Evolutionary conservation across 2,329 filamentous ascomycete species (phyloP).

Genomic region (Aspergillus tanneri): DNA sequence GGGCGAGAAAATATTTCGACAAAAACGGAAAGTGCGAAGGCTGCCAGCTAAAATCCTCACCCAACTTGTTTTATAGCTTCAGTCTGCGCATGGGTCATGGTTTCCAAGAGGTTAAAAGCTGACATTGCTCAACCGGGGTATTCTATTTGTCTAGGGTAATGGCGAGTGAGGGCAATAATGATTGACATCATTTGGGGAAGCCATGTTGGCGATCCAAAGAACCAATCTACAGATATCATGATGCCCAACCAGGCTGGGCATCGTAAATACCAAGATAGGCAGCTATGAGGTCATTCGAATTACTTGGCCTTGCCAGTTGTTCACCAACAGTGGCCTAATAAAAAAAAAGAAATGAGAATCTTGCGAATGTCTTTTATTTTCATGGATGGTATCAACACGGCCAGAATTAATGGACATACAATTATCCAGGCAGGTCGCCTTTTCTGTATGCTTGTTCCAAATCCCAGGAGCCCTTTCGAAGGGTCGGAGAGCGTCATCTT

Average conservation of each 20-base stretch:
- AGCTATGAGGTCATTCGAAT: not conserved
- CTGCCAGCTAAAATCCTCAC: no score
- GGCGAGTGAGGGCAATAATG: no score
- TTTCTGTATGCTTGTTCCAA: constrained; percentile 30
- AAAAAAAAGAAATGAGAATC: not conserved
- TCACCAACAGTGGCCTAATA: no score
- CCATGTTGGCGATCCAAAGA: no score
- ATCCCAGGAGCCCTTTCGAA: constrained; percentile 30
- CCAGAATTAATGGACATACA: constrained; percentile 36
- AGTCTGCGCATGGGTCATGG: no score
- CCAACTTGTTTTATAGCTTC: no score
- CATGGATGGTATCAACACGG: constrained; percentile 44
- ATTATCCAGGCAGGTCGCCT: constrained; percentile 32
- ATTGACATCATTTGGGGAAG: no score
- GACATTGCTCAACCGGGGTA: no score
- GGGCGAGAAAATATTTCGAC: no score
- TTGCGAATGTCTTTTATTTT: constrained; percentile 40
- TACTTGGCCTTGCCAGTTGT: not conserved
- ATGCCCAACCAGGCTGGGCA: not conserved
- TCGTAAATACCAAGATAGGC: not conserved
- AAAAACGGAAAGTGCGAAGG: no score
- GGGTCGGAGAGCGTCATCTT: constrained; percentile 22
- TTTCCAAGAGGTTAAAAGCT: no score
- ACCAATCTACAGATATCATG: not conserved
- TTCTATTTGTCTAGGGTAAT: no score